phyloP scores from a whole-genome alignment of 2,329 filamentous ascomycete species.

The Septoria petroselini region DNA sequence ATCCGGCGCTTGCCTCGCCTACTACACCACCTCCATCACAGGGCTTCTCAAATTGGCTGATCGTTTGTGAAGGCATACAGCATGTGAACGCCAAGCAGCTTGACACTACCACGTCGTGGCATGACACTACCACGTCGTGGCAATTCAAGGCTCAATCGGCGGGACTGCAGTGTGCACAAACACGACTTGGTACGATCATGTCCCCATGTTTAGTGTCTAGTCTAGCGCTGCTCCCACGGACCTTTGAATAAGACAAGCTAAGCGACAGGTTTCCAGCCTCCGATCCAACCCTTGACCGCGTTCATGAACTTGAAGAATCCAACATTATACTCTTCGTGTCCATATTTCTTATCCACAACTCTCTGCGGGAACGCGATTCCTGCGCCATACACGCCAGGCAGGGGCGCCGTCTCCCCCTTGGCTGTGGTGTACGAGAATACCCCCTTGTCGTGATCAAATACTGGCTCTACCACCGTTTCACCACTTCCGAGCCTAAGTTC shows the following conservation, averaged over 20 bases:
- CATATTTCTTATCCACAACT: slow-evolving; percentile 59
- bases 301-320: slow-evolving; percentile 66
- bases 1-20: too few species aligned
- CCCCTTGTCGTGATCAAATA: slow-evolving; percentile 47
- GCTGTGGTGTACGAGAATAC: slow-evolving; percentile 34
- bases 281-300: slow-evolving; percentile 53
- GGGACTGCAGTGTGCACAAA: too few species aligned
- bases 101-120: too few species aligned
- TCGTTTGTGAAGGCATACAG: too few species aligned
- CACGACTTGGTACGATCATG: too few species aligned
- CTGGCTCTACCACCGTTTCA: slow-evolving; percentile 33
- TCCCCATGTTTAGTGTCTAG: too few species aligned
- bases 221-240: too few species aligned
- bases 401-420: slow-evolving; percentile 21
- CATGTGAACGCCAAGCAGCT: too few species aligned
- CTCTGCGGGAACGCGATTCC: slow-evolving; percentile 63
- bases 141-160: too few species aligned
- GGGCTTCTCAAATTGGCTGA: too few species aligned
- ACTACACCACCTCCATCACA: too few species aligned
- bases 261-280: slow-evolving; percentile 45
- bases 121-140: too few species aligned
- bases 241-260: not conserved
- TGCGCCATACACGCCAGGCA: slow-evolving; percentile 58
- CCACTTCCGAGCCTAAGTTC: slow-evolving; percentile 40
- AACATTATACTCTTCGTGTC: slow-evolving; percentile 61